Conservation (phyloP, 805 yeast genomes). For the Candida jianshihensis region DNA sequence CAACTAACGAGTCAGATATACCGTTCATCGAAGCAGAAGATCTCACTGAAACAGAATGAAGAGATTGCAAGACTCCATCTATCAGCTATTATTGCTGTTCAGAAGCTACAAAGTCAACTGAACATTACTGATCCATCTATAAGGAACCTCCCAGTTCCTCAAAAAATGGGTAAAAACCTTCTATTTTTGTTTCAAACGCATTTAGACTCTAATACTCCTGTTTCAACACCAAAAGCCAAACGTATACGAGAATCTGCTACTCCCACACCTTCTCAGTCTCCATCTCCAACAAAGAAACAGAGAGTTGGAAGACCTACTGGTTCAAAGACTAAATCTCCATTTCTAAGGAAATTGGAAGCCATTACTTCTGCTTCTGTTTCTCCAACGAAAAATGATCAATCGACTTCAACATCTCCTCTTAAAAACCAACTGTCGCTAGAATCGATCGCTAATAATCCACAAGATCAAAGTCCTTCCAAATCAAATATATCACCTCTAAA, state of each 20-base stretch:
- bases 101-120: constrained; percentile 35
- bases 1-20: constrained; percentile 26
- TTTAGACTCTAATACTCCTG: constrained; percentile 3
- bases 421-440: too few relatives aligned
- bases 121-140: constrained; percentile 42
- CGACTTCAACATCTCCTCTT: background rate
- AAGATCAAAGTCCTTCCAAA: constrained; percentile 5
- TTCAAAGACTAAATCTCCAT: constrained; percentile 15
- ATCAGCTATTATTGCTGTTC: constrained; percentile 57
- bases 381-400: background rate
- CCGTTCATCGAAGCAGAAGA: constrained; percentile 44
- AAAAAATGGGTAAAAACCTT: constrained; percentile 31
- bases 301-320: constrained; percentile 18
- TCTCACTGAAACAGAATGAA: constrained; percentile 41
- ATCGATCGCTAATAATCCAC: too few relatives aligned
- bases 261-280: too few relatives aligned
- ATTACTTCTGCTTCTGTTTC: constrained; percentile 11
- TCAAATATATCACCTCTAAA: constrained; percentile 18
- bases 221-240: constrained; percentile 13
- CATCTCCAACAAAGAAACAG: constrained; percentile 12
- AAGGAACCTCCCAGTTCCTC: constrained; percentile 53
- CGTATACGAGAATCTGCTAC: background rate
- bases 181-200: constrained; percentile 1
- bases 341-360: constrained; percentile 25
- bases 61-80: constrained; percentile 64